A percentile compares a stretch with the other conserved stretches of the same genome.
Evolutionary conservation across 1,284 basidiomycete genomes (phyloP).

Genomic region (Sparassis latifolia): DNA sequence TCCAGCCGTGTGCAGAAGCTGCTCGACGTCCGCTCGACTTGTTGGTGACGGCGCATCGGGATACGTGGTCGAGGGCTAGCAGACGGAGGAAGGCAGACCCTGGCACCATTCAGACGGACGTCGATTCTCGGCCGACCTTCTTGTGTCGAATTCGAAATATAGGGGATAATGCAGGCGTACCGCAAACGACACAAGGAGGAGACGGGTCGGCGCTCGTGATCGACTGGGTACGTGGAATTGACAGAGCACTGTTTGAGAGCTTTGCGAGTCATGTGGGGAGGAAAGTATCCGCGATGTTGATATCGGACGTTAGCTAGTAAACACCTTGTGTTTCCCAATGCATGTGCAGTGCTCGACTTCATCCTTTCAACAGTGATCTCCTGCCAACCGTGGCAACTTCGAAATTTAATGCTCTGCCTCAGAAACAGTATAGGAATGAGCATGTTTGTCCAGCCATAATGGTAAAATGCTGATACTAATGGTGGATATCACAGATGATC

Average conservation of each 20-base stretch:
- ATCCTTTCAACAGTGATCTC: too few species aligned
- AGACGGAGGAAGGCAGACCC: conserved; percentile 35
- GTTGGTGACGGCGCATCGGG: conserved; percentile 36
- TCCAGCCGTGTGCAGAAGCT: conserved; percentile 2
- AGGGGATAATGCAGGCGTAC: conserved; percentile 3
- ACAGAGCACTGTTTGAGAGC: conserved; percentile 58
- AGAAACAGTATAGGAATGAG: too few species aligned
- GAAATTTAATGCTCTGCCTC: too few species aligned
- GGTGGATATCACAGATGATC: too few species aligned
- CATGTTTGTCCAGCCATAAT: too few species aligned
- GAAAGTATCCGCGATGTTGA: conserved; percentile 24
- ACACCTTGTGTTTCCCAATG: too few species aligned
- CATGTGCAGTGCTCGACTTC: too few species aligned
- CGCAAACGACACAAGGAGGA: conserved; percentile 5
- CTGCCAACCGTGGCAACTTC: too few species aligned
- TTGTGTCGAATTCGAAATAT: conserved; percentile 23
- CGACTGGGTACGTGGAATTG: conserved; percentile 60
- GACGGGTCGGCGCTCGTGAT: conserved; percentile 31
- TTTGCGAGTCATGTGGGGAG: conserved; percentile 55
- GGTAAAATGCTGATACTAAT: too few species aligned
- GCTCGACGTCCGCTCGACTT: conserved; percentile 15
- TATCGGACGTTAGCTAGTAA: too few species aligned
- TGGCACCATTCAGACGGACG: conserved; percentile 6
- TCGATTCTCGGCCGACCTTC: conserved; percentile 8
- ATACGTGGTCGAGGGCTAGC: conserved; percentile 76